Conservation (phyloP, 305 asterid species). For the Plantago rigida region DNA sequence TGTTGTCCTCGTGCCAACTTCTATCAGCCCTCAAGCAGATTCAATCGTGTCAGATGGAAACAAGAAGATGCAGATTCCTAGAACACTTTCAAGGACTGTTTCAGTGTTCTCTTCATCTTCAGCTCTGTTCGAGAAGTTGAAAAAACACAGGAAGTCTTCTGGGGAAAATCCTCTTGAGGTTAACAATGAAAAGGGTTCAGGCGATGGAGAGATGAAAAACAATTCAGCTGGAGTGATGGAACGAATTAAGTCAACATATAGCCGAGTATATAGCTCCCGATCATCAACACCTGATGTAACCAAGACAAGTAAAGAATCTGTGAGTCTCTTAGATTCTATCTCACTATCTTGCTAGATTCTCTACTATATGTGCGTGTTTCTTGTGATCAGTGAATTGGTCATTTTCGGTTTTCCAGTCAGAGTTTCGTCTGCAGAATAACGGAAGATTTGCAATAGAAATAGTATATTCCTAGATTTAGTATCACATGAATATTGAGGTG, state of each 20-base stretch:
- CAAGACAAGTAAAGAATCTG: slow-evolving; percentile 43
- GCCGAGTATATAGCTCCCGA: slow-evolving; percentile 62
- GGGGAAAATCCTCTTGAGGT: slow-evolving; percentile 34
- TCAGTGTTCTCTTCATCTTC: slow-evolving; percentile 97
- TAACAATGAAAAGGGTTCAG: slow-evolving; percentile 27
- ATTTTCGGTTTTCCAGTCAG: not conserved
- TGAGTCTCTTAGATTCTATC: slow-evolving; percentile 24
- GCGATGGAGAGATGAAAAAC: slow-evolving; percentile 40
- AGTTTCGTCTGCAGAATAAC: not conserved
- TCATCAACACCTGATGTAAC: slow-evolving; percentile 40
- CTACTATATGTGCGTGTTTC: not conserved
- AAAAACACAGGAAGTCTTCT: slow-evolving; percentile 38
- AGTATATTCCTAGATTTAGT: too few relatives aligned
- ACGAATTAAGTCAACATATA: slow-evolving; percentile 70
- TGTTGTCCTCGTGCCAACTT: slow-evolving; percentile 92
- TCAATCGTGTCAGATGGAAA: slow-evolving; percentile 31
- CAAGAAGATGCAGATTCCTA: slow-evolving; percentile 47
- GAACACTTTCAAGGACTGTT: slow-evolving; percentile 88
- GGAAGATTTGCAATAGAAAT: not conserved
- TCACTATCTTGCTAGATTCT: not conserved
- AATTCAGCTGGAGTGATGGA: slow-evolving; percentile 49
- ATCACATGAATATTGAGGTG: too few relatives aligned
- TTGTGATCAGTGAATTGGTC: not conserved
- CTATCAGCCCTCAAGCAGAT: slow-evolving; percentile 55
- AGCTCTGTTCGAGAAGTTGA: slow-evolving; percentile 81